These are phyloP conservation scores for Botrytis tulipae DNA, from an alignment of 2,329 filamentous ascomycete genomes.

Conservation along the genomic window DNA sequence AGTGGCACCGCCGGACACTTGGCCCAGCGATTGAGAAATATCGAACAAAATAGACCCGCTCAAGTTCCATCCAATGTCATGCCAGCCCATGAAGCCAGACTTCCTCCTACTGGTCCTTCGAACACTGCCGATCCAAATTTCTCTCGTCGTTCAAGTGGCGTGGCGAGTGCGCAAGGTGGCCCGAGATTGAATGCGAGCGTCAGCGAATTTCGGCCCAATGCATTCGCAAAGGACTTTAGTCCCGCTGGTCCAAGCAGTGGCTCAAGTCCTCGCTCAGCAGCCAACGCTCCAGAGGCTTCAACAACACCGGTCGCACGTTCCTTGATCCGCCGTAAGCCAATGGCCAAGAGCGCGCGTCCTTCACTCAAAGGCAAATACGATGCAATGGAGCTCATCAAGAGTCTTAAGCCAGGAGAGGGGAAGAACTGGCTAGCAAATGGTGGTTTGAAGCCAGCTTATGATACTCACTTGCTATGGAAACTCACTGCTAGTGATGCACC, in stretches of 20 bases:
- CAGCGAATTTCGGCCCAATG: conserved; percentile 82
- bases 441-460: conserved; percentile 80
- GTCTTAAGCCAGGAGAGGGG: conserved; percentile 51
- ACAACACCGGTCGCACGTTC: conserved; percentile 45
- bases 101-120: conserved; percentile 72
- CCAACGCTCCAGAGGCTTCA: conserved; percentile 37
- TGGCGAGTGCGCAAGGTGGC: conserved; percentile 51
- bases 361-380: conserved; percentile 57
- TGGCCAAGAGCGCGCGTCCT: conserved; percentile 55
- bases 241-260: conserved; percentile 63
- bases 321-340: conserved; percentile 68
- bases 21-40: conserved; percentile 32
- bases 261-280: conserved; percentile 67
- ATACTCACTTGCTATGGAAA: conserved; percentile 83
- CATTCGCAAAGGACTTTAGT: conserved; percentile 77
- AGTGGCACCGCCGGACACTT: conserved; percentile 30
- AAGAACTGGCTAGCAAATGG: conserved; percentile 72
- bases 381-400: conserved; percentile 58
- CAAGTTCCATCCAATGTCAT: conserved; percentile 29
- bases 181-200: conserved; percentile 64
- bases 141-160: conserved; percentile 52
- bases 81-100: conserved; percentile 57
- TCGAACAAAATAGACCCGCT: conserved; percentile 34
- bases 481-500: conserved; percentile 67
- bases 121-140: conserved; percentile 53